A percentile compares a stretch with the other conserved stretches of the same genome.
These are phyloP conservation scores for Ramicandelaber brevisporus DNA, from an alignment of 192 early-diverging fungal species.

Conservation along the genomic window DNA sequence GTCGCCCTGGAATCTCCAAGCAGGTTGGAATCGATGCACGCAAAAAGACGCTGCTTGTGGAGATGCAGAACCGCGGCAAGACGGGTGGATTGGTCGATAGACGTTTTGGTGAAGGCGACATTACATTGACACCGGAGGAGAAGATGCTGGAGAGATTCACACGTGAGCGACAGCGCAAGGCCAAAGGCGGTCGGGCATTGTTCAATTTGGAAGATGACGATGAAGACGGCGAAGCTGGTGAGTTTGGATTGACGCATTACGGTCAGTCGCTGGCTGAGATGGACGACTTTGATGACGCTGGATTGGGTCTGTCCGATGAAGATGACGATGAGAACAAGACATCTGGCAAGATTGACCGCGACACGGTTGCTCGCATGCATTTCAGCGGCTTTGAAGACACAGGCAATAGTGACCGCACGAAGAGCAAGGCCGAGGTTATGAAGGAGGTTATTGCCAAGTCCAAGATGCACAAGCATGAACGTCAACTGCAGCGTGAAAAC, in stretches of 20 bases:
- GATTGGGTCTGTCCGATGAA: constrained; percentile 22
- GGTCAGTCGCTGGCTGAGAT: constrained; percentile 71
- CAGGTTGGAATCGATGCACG: constrained; percentile 71
- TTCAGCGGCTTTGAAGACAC: constrained; percentile 70
- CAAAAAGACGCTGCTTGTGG: constrained; percentile 56
- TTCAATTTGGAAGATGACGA: constrained; percentile 73
- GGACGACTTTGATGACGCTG: constrained; percentile 56
- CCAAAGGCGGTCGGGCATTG: constrained; percentile 13
- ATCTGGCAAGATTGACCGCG: constrained; percentile 26
- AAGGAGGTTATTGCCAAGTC: constrained; percentile 93
- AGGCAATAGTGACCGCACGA: constrained; percentile 24
- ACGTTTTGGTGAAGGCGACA: constrained; percentile 83
- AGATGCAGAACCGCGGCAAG: constrained; percentile 40
- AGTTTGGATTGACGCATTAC: constrained; percentile 82
- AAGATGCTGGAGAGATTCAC: constrained; percentile 90
- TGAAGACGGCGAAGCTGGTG: constrained; percentile 19
- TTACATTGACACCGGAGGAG: constrained; percentile 72
- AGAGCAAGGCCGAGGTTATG: constrained; percentile 89
- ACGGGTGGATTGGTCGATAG: constrained; percentile 62
- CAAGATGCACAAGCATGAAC: constrained; percentile 84
- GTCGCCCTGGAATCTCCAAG: constrained; percentile 52
- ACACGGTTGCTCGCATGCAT: constrained; percentile 44
- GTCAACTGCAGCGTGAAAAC: constrained; percentile 68
- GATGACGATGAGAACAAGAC: constrained; percentile 20
- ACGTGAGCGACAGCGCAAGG: constrained; percentile 38